These are phyloP conservation scores for Solanum chaucha DNA, from an alignment of 257 asterid species.

Conservation along the genomic window DNA sequence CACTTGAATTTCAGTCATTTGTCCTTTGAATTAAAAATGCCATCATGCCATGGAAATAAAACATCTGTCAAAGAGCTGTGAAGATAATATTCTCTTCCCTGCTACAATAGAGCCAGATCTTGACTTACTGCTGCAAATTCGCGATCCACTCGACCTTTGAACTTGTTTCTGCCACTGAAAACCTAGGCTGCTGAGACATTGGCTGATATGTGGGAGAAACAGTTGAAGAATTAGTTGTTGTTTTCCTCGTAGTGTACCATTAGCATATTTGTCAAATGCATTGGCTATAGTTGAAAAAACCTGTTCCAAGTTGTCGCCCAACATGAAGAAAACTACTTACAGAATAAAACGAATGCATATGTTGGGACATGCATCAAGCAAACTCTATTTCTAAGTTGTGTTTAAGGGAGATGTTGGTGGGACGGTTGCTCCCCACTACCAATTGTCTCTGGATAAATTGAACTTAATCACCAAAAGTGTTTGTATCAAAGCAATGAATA, in stretches of 20 bases:
- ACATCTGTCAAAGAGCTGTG: too few relatives aligned
- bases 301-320: background rate
- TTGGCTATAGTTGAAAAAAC: background rate
- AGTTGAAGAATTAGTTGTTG: background rate
- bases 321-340: background rate
- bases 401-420: background rate
- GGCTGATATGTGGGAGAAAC: background rate
- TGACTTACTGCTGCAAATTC: too few relatives aligned
- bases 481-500: background rate
- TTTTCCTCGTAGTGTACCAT: background rate
- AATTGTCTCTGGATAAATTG: background rate
- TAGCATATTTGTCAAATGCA: background rate
- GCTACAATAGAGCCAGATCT: too few relatives aligned
- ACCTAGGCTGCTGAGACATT: too few relatives aligned
- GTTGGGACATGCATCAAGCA: background rate
- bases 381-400: background rate
- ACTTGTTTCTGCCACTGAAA: too few relatives aligned
- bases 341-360: background rate
- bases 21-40: too few relatives aligned
- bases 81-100: too few relatives aligned
- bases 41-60: too few relatives aligned
- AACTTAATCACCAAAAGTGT: background rate
- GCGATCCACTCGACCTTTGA: too few relatives aligned
- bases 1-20: too few relatives aligned
- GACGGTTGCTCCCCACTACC: background rate